These are phyloP conservation scores for Aspergillus arachidicola DNA, from an alignment of 2,329 filamentous ascomycete genomes.

Conservation along the genomic window DNA sequence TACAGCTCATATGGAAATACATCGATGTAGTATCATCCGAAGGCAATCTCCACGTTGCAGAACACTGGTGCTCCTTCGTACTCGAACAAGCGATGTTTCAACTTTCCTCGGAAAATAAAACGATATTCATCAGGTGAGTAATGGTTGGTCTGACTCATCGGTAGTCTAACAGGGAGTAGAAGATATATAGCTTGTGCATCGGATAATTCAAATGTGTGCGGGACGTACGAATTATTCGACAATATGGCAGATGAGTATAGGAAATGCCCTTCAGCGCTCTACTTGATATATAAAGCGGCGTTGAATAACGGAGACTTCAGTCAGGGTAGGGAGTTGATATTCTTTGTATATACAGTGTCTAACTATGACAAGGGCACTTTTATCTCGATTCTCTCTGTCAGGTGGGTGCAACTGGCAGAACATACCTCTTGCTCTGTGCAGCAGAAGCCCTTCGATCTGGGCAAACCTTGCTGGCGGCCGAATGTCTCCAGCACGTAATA, in stretches of 20 bases:
- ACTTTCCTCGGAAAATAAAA: conserved; percentile 66
- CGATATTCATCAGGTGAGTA: conserved; percentile 66
- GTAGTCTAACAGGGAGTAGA: conserved; percentile 46
- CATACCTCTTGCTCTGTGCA: conserved; percentile 77
- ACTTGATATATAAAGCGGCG: conserved; percentile 74
- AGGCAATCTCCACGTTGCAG: conserved; percentile 57
- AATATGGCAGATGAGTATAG: conserved; percentile 61
- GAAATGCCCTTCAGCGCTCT: conserved; percentile 67
- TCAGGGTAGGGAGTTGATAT: conserved; percentile 40
- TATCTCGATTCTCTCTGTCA: conserved; percentile 65
- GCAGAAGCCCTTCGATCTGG: conserved; percentile 71
- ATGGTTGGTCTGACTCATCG: not conserved
- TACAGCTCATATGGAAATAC: conserved; percentile 77
- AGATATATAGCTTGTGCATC: conserved; percentile 74
- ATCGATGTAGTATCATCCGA: conserved; percentile 63
- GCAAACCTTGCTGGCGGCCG: conserved; percentile 62
- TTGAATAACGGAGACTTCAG: conserved; percentile 61
- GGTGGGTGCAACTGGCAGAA: conserved; percentile 55
- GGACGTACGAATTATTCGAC: conserved; percentile 59
- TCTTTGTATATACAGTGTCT: conserved; percentile 16
- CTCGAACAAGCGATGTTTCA: conserved; percentile 65
- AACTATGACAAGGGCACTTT: conserved; percentile 52
- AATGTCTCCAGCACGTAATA: conserved; percentile 62
- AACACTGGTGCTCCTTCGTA: conserved; percentile 72
- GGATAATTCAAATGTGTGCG: conserved; percentile 56